Percentiles rank a stretch among this genome's conserved stretches.
These are phyloP conservation scores for Vitis hybrid DNA, from an alignment of 177 flowering plant genomes.

Conservation along the genomic window DNA sequence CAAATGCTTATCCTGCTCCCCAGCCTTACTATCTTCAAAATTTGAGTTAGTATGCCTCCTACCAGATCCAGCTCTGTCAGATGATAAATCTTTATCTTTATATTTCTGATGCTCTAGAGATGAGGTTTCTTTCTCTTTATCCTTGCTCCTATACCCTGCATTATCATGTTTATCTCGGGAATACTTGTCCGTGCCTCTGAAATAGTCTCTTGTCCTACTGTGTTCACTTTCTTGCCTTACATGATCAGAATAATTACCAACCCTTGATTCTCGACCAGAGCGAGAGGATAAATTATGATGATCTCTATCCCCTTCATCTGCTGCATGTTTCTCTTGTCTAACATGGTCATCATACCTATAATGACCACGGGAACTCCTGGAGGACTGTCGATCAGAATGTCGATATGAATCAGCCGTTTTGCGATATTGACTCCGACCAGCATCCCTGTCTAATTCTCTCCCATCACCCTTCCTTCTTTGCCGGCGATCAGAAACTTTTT, in stretches of 20 bases:
- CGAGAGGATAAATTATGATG: slow-evolving; percentile 42
- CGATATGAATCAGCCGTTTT: slow-evolving; percentile 48
- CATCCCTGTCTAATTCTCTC: slow-evolving; percentile 42
- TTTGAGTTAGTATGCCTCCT: slow-evolving; percentile 26
- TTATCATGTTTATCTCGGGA: slow-evolving; percentile 52
- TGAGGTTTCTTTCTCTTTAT: slow-evolving; percentile 41
- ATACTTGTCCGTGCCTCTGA: slow-evolving; percentile 39
- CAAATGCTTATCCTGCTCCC: slow-evolving; percentile 32
- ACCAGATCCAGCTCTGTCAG: slow-evolving; percentile 40
- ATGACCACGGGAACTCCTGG: slow-evolving; percentile 46
- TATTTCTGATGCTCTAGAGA: slow-evolving; percentile 30
- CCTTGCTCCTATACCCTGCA: slow-evolving; percentile 44
- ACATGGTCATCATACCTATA: slow-evolving; percentile 55
- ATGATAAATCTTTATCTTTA: slow-evolving; percentile 32
- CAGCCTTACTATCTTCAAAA: slow-evolving; percentile 21
- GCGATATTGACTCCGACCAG: slow-evolving; percentile 38
- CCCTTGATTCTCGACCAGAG: slow-evolving; percentile 54
- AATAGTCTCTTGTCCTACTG: slow-evolving; percentile 46
- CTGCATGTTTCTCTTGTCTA: slow-evolving; percentile 39
- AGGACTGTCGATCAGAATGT: slow-evolving; percentile 47
- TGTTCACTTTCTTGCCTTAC: slow-evolving; percentile 43
- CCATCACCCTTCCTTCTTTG: slow-evolving; percentile 40
- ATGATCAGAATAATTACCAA: slow-evolving; percentile 33
- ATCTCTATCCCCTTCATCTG: slow-evolving; percentile 49
- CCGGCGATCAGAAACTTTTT: slow-evolving; percentile 31